Conservation (phyloP, 2,329 filamentous ascomycete species). For the Arthroderma sp. region DNA sequence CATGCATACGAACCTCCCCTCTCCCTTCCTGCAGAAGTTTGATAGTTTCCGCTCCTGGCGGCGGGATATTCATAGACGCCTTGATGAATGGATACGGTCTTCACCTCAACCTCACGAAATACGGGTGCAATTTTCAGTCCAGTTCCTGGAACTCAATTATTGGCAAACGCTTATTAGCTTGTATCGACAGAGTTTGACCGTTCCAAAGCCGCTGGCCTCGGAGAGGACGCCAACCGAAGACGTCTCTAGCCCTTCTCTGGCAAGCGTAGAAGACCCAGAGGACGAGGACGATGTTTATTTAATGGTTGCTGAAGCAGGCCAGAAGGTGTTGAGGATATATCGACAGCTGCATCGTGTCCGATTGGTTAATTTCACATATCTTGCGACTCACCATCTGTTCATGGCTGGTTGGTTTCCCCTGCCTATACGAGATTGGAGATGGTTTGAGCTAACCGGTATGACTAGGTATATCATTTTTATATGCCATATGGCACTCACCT, state of each 20-base stretch:
- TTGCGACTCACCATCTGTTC: constrained; percentile 91
- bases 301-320: constrained; percentile 88
- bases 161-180: constrained; percentile 97
- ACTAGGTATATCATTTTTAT: constrained; percentile 72
- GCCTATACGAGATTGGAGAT: neutral
- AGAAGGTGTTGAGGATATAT: constrained; percentile 83
- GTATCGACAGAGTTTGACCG: constrained; percentile 78
- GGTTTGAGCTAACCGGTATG: constrained; percentile 12
- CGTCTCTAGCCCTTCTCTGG: constrained; percentile 44
- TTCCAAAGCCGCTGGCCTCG: constrained; percentile 70
- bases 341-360: constrained; percentile 76
- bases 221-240: constrained; percentile 55
- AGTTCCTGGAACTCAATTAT: constrained; percentile 90
- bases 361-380: constrained; percentile 88
- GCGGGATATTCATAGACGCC: constrained; percentile 67
- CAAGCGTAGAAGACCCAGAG: constrained; percentile 36
- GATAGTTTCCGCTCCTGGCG: constrained; percentile 82
- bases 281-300: constrained; percentile 87
- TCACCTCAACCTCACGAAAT: constrained; percentile 68
- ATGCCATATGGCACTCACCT: constrained; percentile 93
- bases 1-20: constrained; percentile 67
- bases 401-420: constrained; percentile 56
- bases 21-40: constrained; percentile 73
- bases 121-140: constrained; percentile 75
- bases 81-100: constrained; percentile 76